These are phyloP conservation scores for Penicillium taxi DNA, from an alignment of 495 filamentous ascomycete species.

Conservation along the genomic window DNA sequence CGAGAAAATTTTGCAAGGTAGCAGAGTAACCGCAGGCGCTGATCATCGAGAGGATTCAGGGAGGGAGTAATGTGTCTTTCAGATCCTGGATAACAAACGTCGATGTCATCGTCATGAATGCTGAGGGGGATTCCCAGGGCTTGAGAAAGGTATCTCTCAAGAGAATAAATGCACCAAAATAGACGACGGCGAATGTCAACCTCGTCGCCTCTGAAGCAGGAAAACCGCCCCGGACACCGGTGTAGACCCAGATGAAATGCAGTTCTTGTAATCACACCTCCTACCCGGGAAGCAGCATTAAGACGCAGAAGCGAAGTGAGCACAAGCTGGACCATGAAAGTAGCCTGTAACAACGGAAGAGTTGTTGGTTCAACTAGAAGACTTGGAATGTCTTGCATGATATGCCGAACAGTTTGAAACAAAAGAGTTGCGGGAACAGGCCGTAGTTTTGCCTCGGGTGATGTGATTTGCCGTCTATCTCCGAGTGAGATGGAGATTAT, in stretches of 20 bases:
- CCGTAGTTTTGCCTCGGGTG: slow-evolving; percentile 7
- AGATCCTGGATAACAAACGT: slow-evolving; percentile 41
- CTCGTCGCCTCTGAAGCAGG: slow-evolving; percentile 32
- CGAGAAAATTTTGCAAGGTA: slow-evolving; percentile 37
- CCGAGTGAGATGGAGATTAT: slow-evolving; percentile 38
- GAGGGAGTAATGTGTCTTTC: slow-evolving; percentile 22
- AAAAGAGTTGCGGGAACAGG: slow-evolving; percentile 28
- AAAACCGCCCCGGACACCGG: slow-evolving; percentile 38
- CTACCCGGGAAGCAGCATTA: slow-evolving; percentile 42
- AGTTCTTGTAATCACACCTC: slow-evolving; percentile 40
- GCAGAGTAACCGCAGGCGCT: slow-evolving; percentile 24
- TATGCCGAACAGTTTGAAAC: slow-evolving; percentile 30
- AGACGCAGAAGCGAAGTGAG: slow-evolving; percentile 40
- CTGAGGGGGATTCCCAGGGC: slow-evolving; percentile 42
- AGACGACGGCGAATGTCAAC: slow-evolving; percentile 33
- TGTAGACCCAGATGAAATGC: slow-evolving; percentile 43
- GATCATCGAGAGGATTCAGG: slow-evolving; percentile 3
- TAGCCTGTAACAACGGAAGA: slow-evolving; percentile 34
- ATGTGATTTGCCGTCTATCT: slow-evolving; percentile 22
- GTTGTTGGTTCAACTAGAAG: slow-evolving; percentile 32
- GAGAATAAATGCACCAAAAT: slow-evolving; percentile 45
- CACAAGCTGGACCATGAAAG: slow-evolving; percentile 37
- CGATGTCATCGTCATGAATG: slow-evolving; percentile 46
- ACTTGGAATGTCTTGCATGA: slow-evolving; percentile 29
- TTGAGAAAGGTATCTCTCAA: slow-evolving; percentile 44